Evolutionary conservation across 176 grass and related monocot genomes (phyloP).

Genomic region (Pontederia crassipes): DNA sequence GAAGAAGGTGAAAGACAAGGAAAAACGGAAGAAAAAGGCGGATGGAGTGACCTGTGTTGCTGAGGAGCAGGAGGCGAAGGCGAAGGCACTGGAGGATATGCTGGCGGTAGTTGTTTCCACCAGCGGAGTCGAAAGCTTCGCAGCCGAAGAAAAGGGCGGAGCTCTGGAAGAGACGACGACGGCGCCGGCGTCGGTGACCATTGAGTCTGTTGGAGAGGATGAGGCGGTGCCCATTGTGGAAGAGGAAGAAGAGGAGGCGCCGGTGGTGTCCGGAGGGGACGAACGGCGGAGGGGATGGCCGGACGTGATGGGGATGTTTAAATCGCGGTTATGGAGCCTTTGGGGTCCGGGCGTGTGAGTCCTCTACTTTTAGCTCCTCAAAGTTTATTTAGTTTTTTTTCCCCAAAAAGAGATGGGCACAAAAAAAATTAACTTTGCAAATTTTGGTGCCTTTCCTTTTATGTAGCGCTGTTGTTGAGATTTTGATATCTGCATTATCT

Average conservation of each 20-base stretch:
- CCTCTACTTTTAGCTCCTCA: too few relatives aligned
- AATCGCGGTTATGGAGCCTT: constrained; percentile 32
- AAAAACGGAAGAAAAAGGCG: not conserved
- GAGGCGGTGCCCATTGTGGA: not conserved
- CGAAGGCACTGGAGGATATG: not conserved
- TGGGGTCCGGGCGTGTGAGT: constrained; percentile 26
- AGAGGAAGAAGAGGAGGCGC: not conserved
- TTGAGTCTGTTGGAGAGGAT: not conserved
- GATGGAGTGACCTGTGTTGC: too few relatives aligned
- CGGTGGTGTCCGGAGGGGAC: not conserved
- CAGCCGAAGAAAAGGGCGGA: not conserved
- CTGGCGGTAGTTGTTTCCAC: too few relatives aligned
- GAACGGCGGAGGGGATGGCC: constrained; percentile 36
- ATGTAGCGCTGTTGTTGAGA: not conserved
- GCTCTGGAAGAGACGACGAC: too few relatives aligned
- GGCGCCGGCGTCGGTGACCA: not conserved
- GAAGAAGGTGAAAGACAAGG: constrained; percentile 14
- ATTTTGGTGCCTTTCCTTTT: not conserved
- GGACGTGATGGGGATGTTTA: constrained; percentile 35
- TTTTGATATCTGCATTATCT: too few relatives aligned
- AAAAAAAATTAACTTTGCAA: not conserved
- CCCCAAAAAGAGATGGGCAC: not conserved
- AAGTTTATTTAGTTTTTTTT: not conserved
- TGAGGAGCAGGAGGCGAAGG: not conserved
- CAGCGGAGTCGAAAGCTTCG: not conserved